Evolutionary conservation across 257 asterid genomes (phyloP), one percentile per base, ranked within the genome.

Genomic region (Nicotiana tomentosiformis): DNA sequence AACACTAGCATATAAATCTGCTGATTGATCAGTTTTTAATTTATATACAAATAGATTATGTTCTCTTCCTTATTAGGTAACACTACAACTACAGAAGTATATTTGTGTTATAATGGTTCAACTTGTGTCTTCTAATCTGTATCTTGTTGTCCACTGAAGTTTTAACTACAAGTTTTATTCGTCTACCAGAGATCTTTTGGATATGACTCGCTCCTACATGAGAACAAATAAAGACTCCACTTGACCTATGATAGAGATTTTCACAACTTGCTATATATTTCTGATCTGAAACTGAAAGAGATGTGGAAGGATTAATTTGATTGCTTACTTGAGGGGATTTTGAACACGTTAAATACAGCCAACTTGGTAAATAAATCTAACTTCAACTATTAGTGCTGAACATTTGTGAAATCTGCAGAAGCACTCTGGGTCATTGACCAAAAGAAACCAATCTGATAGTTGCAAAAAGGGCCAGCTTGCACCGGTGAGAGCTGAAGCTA

Each of bases 391-490:
- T 56, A 84, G 83, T 83, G 67, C 77, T 76, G 17, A 64, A 76
- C 53, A 26, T 76, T 76, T 76, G 29, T 51, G 80, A 76, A 66
- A 80, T 82, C 82, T 84, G 64, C 95, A 92, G 97, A 86, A 88
- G 87, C 90, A 90, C 87, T 72, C 91, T 60, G 84, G 89, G 78
- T 85, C 97, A 20, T 87, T 92, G 23, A 56, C 88, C 26, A 96
- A 92, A 91, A 84, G 77, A 92, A 90, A 94, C 87, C 90, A 82
- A 39, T 85, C 90, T 78, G 97, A 87, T 72, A 78, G 87, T 80
- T 85, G 84, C 84, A 90, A 84, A 87, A 89, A 88, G 85, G 82
- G 17, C 68, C 90, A 83, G 83, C 94, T 66, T 84, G 82, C 86
- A 81, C 86, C 77, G 70, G 90, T 88, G 85, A 88, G 88, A 85